Evolutionary conservation across 164 flowering plant genomes (phyloP).

Genomic region (Liriodendron chinense): DNA sequence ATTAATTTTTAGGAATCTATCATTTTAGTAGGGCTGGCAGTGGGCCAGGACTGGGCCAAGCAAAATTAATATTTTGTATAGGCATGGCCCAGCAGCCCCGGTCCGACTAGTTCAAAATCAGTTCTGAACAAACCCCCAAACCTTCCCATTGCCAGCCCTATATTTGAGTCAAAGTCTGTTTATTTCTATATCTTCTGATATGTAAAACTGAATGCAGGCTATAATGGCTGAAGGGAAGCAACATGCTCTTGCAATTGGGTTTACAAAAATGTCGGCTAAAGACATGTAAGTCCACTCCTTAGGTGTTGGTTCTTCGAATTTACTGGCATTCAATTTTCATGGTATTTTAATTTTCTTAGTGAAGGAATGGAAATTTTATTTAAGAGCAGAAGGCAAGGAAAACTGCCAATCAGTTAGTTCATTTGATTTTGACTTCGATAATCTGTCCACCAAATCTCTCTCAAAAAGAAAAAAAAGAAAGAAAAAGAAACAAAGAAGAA

Average conservation of each 20-base stretch:
- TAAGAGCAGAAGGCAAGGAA: not conserved
- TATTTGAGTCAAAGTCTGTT: not conserved
- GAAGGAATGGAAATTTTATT: not conserved
- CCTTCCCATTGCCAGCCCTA: no score
- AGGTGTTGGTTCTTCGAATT: not conserved
- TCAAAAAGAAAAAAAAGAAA: not conserved
- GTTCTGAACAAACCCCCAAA: no score
- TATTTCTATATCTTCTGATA: constrained; percentile 13
- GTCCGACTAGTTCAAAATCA: no score
- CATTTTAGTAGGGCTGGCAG: not conserved
- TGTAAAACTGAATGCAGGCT: constrained; percentile 47
- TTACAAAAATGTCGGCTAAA: constrained; percentile 95
- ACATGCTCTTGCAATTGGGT: constrained; percentile 98
- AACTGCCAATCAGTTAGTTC: no score
- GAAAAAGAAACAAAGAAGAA: no score
- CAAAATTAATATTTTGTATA: no score
- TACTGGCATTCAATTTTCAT: not conserved
- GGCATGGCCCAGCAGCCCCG: no score
- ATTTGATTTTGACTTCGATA: not conserved
- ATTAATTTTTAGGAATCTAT: not conserved
- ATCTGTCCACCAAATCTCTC: not conserved
- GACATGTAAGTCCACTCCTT: constrained; percentile 66
- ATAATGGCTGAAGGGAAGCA: constrained; percentile 99
- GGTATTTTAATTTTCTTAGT: not conserved
- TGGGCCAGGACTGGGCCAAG: no score